phyloP scores from a whole-genome alignment of 345 rosid species.

The Hibiscus syriacus region DNA sequence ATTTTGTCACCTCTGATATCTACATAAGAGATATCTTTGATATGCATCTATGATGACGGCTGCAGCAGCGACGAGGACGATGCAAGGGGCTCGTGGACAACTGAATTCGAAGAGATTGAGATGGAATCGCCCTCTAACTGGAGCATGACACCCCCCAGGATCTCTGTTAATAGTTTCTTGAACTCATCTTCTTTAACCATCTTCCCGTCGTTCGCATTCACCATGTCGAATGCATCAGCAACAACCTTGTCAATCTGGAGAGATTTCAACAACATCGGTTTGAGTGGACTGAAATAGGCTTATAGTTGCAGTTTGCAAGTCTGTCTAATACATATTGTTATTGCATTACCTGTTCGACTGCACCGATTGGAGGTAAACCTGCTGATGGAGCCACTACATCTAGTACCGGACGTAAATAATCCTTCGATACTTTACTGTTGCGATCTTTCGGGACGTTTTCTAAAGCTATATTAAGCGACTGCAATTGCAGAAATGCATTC shows the following conservation, averaged over 20 bases:
- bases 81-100: constrained; percentile 85
- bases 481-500: constrained; percentile 10
- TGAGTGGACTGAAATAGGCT: neutral
- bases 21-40: neutral
- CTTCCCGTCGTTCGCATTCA: constrained; percentile 68
- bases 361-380: constrained; percentile 78
- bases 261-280: neutral
- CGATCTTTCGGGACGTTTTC: constrained; percentile 62
- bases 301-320: neutral
- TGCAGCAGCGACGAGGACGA: constrained; percentile 53
- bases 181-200: constrained; percentile 76
- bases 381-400: constrained; percentile 74
- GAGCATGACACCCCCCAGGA: constrained; percentile 77
- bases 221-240: constrained; percentile 49
- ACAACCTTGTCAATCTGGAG: constrained; percentile 64
- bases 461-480: constrained; percentile 52
- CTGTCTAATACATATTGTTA: neutral
- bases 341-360: constrained; percentile 40
- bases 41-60: constrained; percentile 22
- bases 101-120: constrained; percentile 65
- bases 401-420: constrained; percentile 49
- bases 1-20: constrained; percentile 4
- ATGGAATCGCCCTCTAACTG: constrained; percentile 74
- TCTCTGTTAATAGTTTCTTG: constrained; percentile 60
- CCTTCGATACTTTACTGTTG: constrained; percentile 59